These are phyloP conservation scores for Heliocybe sulcata DNA, from an alignment of 1,284 basidiomycete genomes.

Conservation along the genomic window DNA sequence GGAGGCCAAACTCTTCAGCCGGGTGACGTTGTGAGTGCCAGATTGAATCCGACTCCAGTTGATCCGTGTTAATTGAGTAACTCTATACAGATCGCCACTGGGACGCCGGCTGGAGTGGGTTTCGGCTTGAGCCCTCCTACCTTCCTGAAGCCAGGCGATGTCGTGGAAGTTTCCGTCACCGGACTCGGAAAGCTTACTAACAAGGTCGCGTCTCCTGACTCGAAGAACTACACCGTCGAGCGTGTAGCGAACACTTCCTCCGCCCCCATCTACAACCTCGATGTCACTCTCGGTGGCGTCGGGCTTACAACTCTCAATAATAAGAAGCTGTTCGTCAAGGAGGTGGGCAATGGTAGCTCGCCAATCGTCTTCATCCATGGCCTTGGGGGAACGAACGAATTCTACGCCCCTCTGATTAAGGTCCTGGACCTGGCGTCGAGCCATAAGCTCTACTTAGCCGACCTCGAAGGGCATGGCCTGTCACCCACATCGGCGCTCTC, in stretches of 20 bases:
- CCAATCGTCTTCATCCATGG: slow-evolving; percentile 16
- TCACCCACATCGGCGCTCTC: slow-evolving; percentile 3
- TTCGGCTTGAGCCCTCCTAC: slow-evolving; percentile 13
- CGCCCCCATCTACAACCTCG: background rate
- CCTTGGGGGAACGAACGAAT: slow-evolving; percentile 11
- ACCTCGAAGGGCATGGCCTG: slow-evolving; percentile 13
- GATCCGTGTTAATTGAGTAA: background rate
- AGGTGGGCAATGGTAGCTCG: slow-evolving; percentile 8
- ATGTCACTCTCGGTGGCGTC: background rate
- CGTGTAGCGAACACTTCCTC: background rate
- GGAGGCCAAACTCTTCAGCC: slow-evolving; percentile 24
- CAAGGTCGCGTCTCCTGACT: background rate
- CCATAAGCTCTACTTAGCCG: slow-evolving; percentile 9
- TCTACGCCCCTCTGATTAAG: slow-evolving; percentile 9
- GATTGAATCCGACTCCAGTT: background rate
- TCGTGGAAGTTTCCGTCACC: slow-evolving; percentile 16
- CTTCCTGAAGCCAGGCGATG: slow-evolving; percentile 22
- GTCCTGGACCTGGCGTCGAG: slow-evolving; percentile 1
- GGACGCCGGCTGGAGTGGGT: slow-evolving; percentile 22
- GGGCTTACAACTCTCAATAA: background rate
- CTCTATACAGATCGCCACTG: slow-evolving; percentile 15
- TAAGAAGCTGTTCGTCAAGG: slow-evolving; percentile 3
- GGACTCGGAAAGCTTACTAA: background rate
- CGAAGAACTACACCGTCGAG: background rate
- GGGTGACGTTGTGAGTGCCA: slow-evolving; percentile 14